These are phyloP conservation scores for Blastobotrys chiropterorum DNA, from an alignment of 805 yeast species.

Conservation along the genomic window DNA sequence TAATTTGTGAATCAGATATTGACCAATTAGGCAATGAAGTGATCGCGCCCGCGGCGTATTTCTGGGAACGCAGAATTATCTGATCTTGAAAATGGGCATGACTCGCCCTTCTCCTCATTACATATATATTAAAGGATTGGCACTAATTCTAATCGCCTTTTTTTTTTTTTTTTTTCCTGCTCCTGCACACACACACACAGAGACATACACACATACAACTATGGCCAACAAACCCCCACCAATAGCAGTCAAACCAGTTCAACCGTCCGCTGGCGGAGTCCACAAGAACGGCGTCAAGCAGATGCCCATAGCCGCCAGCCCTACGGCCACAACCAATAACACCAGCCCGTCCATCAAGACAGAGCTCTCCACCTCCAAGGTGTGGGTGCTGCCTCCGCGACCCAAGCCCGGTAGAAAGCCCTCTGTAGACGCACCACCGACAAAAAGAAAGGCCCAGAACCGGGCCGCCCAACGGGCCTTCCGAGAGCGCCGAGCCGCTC, in stretches of 20 bases:
- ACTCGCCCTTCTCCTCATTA: neutral
- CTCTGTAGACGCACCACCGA: conserved; percentile 71
- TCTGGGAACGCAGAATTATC: neutral
- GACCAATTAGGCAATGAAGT: neutral
- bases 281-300: neutral
- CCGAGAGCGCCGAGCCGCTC: conserved; percentile 77
- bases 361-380: conserved; percentile 48
- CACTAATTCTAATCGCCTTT: neutral
- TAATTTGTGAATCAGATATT: neutral
- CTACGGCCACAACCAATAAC: neutral
- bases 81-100: neutral
- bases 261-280: neutral
- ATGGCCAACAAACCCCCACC: conserved; percentile 1
- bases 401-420: conserved; percentile 63
- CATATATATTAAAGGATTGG: neutral
- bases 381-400: conserved; percentile 81
- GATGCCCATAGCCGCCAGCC: neutral
- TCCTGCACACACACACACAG: no score
- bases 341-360: neutral
- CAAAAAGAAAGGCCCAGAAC: conserved; percentile 83
- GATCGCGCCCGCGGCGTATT: neutral
- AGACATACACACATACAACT: neutral
- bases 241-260: neutral
- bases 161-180: neutral
- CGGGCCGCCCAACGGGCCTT: conserved; percentile 93